A percentile compares a stretch with the other conserved stretches of the same genome.
Evolutionary conservation across 805 yeast genomes (phyloP).

Genomic region (Cyberlindnera americana): DNA sequence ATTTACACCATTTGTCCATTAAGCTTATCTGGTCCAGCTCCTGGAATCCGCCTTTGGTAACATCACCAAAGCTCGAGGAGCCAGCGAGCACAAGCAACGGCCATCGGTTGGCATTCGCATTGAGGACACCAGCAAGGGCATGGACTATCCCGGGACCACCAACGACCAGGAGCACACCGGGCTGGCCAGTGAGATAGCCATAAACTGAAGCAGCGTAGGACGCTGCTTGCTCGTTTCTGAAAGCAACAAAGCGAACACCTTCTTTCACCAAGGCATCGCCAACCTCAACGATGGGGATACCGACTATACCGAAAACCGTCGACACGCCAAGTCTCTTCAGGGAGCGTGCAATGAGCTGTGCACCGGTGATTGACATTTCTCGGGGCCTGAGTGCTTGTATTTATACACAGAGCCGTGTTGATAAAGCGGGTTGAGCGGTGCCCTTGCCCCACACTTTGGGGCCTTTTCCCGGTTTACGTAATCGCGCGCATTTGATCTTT

Average conservation of each 20-base stretch:
- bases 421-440: too few relatives aligned
- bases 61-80: slow-evolving; percentile 45
- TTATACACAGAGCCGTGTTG: too few relatives aligned
- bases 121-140: slow-evolving; percentile 63
- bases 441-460: not conserved
- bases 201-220: slow-evolving; percentile 72
- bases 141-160: slow-evolving; percentile 77
- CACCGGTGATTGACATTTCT: slow-evolving; percentile 39
- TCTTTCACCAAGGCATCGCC: slow-evolving; percentile 55
- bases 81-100: slow-evolving; percentile 69
- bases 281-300: slow-evolving; percentile 69
- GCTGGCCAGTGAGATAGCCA: slow-evolving; percentile 60
- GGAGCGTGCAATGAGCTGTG: slow-evolving; percentile 45
- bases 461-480: too few relatives aligned
- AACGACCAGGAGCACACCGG: slow-evolving; percentile 66
- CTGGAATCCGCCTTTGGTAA: slow-evolving; percentile 63
- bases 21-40: slow-evolving; percentile 62
- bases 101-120: slow-evolving; percentile 59
- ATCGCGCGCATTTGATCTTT: too few relatives aligned
- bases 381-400: too few relatives aligned
- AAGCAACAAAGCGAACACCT: slow-evolving; percentile 56
- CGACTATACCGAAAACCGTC: slow-evolving; percentile 67
- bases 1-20: slow-evolving; percentile 46
- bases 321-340: slow-evolving; percentile 48
- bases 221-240: slow-evolving; percentile 72